These are phyloP conservation scores for Pholiota adiposa DNA, from an alignment of 1,284 basidiomycete species.

Conservation along the genomic window DNA sequence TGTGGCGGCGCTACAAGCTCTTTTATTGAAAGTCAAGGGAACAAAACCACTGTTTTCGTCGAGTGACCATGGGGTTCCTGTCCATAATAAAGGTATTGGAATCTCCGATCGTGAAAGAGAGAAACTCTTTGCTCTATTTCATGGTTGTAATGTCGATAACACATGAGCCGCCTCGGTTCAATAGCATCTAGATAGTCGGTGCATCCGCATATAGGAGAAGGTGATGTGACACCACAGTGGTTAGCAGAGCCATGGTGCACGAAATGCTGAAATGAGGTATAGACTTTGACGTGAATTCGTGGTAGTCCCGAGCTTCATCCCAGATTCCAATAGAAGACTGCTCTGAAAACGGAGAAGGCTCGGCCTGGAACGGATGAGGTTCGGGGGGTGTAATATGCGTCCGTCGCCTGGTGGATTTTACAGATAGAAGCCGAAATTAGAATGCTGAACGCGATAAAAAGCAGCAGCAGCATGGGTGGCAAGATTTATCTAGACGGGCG, in stretches of 20 bases:
- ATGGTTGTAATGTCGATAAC: constrained; percentile 9
- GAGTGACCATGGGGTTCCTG: constrained; percentile 19
- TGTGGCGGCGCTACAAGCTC: not conserved
- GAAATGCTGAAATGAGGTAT: constrained; percentile 11
- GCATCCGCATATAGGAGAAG: constrained; percentile 19
- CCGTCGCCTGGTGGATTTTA: not conserved
- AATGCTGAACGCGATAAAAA: not conserved
- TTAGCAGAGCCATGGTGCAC: constrained; percentile 11
- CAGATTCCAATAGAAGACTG: constrained; percentile 20
- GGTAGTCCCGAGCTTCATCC: constrained; percentile 25
- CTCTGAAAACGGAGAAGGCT: constrained; percentile 25
- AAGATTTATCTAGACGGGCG: not conserved
- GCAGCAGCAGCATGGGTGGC: not conserved
- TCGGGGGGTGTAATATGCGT: constrained; percentile 14
- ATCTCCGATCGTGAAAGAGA: constrained; percentile 15
- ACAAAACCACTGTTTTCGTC: constrained; percentile 27
- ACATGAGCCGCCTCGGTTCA: constrained; percentile 27
- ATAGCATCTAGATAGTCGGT: constrained; percentile 28
- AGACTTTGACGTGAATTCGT: constrained; percentile 15
- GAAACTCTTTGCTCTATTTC: constrained; percentile 15
- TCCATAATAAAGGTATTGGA: constrained; percentile 16
- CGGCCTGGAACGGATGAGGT: constrained; percentile 25
- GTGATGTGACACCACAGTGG: constrained; percentile 6
- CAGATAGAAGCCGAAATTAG: not conserved
- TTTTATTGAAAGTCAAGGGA: constrained; percentile 29